These are phyloP conservation scores for Articulospora tetracladia DNA, from an alignment of 495 filamentous ascomycete genomes.

Conservation along the genomic window DNA sequence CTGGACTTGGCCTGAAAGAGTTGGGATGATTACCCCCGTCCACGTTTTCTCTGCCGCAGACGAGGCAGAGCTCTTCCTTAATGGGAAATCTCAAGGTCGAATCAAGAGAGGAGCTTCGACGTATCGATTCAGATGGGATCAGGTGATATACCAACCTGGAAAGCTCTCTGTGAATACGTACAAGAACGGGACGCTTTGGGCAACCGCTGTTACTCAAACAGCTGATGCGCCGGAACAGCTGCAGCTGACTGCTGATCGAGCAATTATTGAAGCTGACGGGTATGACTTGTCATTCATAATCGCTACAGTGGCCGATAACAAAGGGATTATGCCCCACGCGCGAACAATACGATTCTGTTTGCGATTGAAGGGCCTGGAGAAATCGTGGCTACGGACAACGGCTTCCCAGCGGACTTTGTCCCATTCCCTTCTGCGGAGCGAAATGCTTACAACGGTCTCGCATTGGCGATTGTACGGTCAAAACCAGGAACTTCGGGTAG, in stretches of 20 bases:
- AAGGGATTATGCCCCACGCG: slow-evolving; percentile 32
- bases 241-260: slow-evolving; percentile 31
- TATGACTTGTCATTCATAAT: slow-evolving; percentile 38
- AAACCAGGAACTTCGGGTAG: slow-evolving; percentile 27
- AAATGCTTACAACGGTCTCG: slow-evolving; percentile 38
- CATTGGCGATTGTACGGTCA: slow-evolving; percentile 35
- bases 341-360: slow-evolving; percentile 35
- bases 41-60: slow-evolving; percentile 43
- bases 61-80: slow-evolving; percentile 45
- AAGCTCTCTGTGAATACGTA: slow-evolving; percentile 38
- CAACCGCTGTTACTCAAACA: slow-evolving; percentile 31
- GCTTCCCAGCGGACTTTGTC: slow-evolving; percentile 38
- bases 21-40: slow-evolving; percentile 40
- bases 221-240: slow-evolving; percentile 28
- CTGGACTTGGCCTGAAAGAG: slow-evolving; percentile 45
- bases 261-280: slow-evolving; percentile 33
- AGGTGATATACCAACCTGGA: slow-evolving; percentile 38
- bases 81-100: slow-evolving; percentile 36
- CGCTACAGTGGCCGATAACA: slow-evolving; percentile 36
- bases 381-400: slow-evolving; percentile 44
- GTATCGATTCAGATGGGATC: slow-evolving; percentile 46
- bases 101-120: slow-evolving; percentile 27
- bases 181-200: slow-evolving; percentile 38
- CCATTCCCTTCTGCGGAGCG: slow-evolving; percentile 36
- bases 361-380: slow-evolving; percentile 33